Percentiles rank a stretch among this genome's conserved stretches.
These are phyloP conservation scores for Ajuga chamaepitys DNA, from an alignment of 257 asterid species.

Conservation along the genomic window DNA sequence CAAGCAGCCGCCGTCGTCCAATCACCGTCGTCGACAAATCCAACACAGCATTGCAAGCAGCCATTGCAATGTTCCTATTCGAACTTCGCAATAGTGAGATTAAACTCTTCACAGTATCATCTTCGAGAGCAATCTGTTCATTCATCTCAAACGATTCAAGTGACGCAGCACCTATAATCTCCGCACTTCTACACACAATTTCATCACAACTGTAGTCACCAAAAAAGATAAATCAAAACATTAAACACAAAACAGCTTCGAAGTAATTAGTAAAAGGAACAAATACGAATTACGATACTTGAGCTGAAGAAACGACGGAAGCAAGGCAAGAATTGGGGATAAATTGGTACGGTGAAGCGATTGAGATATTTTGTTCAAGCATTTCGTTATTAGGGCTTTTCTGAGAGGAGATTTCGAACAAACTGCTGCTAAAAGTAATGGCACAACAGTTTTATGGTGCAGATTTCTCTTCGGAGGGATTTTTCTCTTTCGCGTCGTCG, in stretches of 20 bases:
- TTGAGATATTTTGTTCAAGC: conserved; percentile 33
- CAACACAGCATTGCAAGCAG: conserved; percentile 64
- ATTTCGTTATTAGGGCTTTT: conserved; percentile 30
- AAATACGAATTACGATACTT: conserved; percentile 28
- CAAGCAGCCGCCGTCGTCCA: conserved; percentile 49
- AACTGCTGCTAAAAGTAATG: conserved; percentile 47
- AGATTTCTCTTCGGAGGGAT: conserved; percentile 13
- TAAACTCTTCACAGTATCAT: conserved; percentile 43
- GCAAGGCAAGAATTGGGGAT: conserved; percentile 50
- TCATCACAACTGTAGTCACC: conserved; percentile 32
- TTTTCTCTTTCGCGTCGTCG: conserved; percentile 12
- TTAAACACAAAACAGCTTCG: neutral
- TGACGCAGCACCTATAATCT: conserved; percentile 57
- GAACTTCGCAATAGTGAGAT: conserved; percentile 34
- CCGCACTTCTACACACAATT: conserved; percentile 40
- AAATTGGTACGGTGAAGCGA: conserved; percentile 30
- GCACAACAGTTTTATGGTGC: conserved; percentile 25
- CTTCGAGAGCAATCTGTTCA: conserved; percentile 47
- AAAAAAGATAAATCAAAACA: neutral
- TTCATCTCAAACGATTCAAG: conserved; percentile 51
- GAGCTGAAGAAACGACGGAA: conserved; percentile 56
- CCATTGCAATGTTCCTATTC: conserved; percentile 31
- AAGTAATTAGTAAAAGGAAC: neutral
- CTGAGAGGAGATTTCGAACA: conserved; percentile 17
- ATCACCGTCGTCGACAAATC: conserved; percentile 56